phyloP scores from a whole-genome alignment of 139 green algal genomes.

The Coelastrella sp. region DNA sequence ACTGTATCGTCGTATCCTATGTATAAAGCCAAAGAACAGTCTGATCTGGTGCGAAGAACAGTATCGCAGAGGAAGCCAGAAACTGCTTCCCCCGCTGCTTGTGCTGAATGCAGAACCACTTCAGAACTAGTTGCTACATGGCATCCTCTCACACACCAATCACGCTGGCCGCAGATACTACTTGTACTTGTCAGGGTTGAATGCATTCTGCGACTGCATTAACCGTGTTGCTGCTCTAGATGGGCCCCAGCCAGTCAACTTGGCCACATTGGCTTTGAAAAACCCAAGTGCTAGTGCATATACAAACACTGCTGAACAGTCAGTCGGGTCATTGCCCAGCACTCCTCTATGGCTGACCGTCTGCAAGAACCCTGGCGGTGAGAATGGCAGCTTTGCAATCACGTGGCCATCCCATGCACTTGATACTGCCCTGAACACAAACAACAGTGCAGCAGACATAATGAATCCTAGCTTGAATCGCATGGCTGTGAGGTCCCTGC shows the following conservation, averaged over 20 bases:
- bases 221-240: conserved; percentile 16
- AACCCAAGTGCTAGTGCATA: background rate
- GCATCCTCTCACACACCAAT: background rate
- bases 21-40: too few species aligned
- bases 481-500: conserved; percentile 8
- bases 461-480: conserved; percentile 11
- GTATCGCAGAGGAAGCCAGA: too few species aligned
- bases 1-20: too few species aligned
- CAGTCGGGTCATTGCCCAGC: background rate
- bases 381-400: conserved; percentile 30
- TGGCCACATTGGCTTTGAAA: conserved; percentile 20
- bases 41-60: too few species aligned
- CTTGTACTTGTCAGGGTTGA: conserved; percentile 21
- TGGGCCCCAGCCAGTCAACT: background rate
- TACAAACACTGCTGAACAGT: conserved; percentile 29
- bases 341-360: conserved; percentile 16
- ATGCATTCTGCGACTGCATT: background rate
- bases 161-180: background rate
- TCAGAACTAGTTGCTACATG: too few species aligned
- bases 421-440: background rate
- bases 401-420: background rate
- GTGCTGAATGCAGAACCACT: too few species aligned
- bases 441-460: background rate
- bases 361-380: background rate
- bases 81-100: too few species aligned